Evolutionary conservation across 2,329 filamentous ascomycete genomes (phyloP).

Genomic region (Ophiostoma quercus): DNA sequence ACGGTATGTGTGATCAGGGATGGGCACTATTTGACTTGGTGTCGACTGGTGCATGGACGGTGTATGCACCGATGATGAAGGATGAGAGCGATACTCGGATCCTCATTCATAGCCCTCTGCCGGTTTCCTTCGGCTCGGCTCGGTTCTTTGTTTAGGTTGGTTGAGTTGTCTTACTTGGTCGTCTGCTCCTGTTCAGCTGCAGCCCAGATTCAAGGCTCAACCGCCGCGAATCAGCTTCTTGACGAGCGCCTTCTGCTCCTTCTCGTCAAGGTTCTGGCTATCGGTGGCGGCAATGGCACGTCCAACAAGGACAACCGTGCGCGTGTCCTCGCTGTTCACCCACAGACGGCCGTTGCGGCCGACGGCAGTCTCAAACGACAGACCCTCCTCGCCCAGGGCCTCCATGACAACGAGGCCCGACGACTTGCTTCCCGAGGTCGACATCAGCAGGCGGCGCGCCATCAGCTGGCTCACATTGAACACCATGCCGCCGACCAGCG

Average conservation of each 20-base stretch:
- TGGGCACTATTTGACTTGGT: not conserved
- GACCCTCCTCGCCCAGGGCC: conserved; percentile 66
- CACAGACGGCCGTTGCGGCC: conserved; percentile 89
- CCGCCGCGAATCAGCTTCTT: conserved; percentile 41
- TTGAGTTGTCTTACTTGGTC: not conserved
- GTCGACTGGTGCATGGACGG: not conserved
- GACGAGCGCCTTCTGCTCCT: conserved; percentile 66
- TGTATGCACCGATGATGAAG: not conserved
- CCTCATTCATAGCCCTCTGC: not conserved
- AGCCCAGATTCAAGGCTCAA: conserved; percentile 38
- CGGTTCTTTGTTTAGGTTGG: not conserved
- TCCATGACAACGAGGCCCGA: conserved; percentile 70
- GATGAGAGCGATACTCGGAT: not conserved
- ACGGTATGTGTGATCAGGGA: too few species aligned
- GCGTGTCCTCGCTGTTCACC: conserved; percentile 70
- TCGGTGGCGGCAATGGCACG: conserved; percentile 75
- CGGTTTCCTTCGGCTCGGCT: not conserved
- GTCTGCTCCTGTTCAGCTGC: not conserved
- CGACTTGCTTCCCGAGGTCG: conserved; percentile 41
- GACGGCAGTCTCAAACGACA: conserved; percentile 89
- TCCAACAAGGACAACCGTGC: conserved; percentile 69
- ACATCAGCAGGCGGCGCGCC: conserved; percentile 70
- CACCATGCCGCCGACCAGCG: conserved; percentile 75
- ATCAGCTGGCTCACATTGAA: conserved; percentile 75
- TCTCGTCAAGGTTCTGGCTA: conserved; percentile 55